Evolutionary conservation across 768 basidiomycete species (phyloP).

Genomic region (Clathrus columnatus): DNA sequence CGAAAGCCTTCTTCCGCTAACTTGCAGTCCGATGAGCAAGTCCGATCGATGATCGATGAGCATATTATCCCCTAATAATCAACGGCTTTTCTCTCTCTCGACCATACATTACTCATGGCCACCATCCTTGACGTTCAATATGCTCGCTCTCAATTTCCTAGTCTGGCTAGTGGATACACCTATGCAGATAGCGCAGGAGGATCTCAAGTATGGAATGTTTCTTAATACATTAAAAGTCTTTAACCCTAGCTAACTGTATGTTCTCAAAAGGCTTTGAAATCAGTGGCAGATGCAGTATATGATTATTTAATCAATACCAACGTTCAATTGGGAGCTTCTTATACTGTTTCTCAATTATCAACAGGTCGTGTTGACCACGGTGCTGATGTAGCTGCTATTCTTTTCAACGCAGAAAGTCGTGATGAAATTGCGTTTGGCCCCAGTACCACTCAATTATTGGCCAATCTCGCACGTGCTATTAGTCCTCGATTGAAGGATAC

Average conservation of each 20-base stretch:
- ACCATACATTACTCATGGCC: not conserved
- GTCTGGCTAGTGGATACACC: slow-evolving; percentile 49
- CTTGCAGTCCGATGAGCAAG: no score
- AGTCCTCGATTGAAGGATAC: slow-evolving; percentile 44
- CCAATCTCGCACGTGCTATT: slow-evolving; percentile 58
- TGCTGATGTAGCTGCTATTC: slow-evolving; percentile 39
- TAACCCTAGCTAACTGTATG: not conserved
- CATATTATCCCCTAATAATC: no score
- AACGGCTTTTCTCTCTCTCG: not conserved
- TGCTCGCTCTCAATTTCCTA: slow-evolving; percentile 55
- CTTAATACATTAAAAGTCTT: not conserved
- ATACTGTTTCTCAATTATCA: slow-evolving; percentile 45
- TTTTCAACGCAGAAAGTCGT: slow-evolving; percentile 56
- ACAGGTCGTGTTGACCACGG: slow-evolving; percentile 45
- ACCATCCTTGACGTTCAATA: slow-evolving; percentile 35
- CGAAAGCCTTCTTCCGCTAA: no score
- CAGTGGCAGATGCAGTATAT: slow-evolving; percentile 48
- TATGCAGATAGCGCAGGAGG: slow-evolving; percentile 76
- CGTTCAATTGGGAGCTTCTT: slow-evolving; percentile 62
- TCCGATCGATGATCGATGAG: no score
- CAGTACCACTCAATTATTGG: slow-evolving; percentile 59
- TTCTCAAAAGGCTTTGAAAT: slow-evolving; percentile 26
- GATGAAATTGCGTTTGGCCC: slow-evolving; percentile 60
- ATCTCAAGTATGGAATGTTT: slow-evolving; percentile 36
- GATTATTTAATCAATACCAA: slow-evolving; percentile 69